Evolutionary conservation across 2,329 filamentous ascomycete genomes (phyloP), one percentile per base, ranked within the genome.

Genomic region (Pseudogymnoascus sp.): DNA sequence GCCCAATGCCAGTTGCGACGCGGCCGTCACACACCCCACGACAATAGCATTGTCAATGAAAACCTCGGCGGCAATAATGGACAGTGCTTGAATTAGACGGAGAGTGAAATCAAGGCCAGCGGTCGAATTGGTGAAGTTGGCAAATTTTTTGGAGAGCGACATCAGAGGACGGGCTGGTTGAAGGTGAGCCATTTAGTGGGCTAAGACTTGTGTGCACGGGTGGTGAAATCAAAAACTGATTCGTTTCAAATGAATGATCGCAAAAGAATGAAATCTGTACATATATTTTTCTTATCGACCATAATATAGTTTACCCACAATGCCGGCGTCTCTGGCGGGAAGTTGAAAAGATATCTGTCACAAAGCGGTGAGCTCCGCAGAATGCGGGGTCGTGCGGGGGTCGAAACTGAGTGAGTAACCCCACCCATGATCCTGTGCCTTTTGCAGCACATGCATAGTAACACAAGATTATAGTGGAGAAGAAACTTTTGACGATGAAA

Each of bases 121-220:
- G 8, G 64, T 65, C 18, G 65, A 67, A 61, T 64, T 69, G 62
- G 68, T 69, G 62, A 69, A 69, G 31, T 67, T 69, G 65, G 64
- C 62, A 26, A 68, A 61, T 66, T 69, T 62, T 54, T 66, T 68
- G 34, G 64, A 23, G 60, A 66, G 62, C 36, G 68, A 66, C 31
- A 42, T 59, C 59, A 21, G 34, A 61, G 60, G 60, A 12, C 21
- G 60, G 16, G 60, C 60, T n/a, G 21, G 5, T 14, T 47, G 42
- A 26, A 47, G 16, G 5, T 47, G 12, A 14, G 42, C 42, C 42
- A 47, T 47, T 47, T 47, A 1, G 42, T 26, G 18, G 42, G 12
- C 11, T 4, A 14, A 47, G 42, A 6, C 21, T 26, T 47, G 21
- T 47, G 1, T 23, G 21, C 21, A 11, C 42, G 8, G 42, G 11